Percentiles rank a stretch among this genome's conserved stretches.
Conservation (phyloP, 2,329 filamentous ascomycete genomes). For the Xylariaceae sp. region DNA sequence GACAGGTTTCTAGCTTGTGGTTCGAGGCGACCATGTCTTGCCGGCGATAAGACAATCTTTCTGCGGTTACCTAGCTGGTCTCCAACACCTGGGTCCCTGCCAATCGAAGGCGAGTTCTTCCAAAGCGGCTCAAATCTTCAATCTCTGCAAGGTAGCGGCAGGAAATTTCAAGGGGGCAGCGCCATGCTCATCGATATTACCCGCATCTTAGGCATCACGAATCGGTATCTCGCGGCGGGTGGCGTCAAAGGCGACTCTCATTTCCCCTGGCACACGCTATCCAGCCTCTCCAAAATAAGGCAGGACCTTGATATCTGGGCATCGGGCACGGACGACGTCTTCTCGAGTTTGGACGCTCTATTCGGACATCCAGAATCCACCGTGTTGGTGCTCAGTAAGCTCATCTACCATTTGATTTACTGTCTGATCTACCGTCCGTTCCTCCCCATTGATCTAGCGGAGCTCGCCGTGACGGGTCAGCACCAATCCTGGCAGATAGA, state of each 20-base stretch:
- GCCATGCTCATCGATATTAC: conserved; percentile 86
- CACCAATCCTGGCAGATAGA: conserved; percentile 94
- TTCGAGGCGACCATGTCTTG: conserved; percentile 80
- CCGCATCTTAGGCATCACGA: conserved; percentile 81
- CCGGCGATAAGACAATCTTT: conserved; percentile 77
- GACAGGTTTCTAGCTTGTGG: conserved; percentile 84
- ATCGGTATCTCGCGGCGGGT: conserved; percentile 81
- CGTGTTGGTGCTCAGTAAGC: conserved; percentile 79
- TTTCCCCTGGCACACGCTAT: conserved; percentile 88
- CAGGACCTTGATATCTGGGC: conserved; percentile 88
- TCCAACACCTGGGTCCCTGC: conserved; percentile 63
- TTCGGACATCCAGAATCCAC: conserved; percentile 82
- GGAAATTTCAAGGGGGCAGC: conserved; percentile 75
- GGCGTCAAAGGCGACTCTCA: conserved; percentile 89
- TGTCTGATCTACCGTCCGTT: conserved; percentile 88
- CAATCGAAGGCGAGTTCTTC: conserved; percentile 80
- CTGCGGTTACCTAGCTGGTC: conserved; percentile 79
- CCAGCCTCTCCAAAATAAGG: conserved; percentile 83
- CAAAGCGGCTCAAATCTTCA: conserved; percentile 79
- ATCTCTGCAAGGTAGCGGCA: conserved; percentile 70
- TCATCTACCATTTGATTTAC: conserved; percentile 86
- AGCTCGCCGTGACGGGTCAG: conserved; percentile 79
- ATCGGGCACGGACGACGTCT: conserved; percentile 78
- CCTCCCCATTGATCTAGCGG: conserved; percentile 80
- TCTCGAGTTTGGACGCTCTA: conserved; percentile 74